Percentiles rank a stretch among this genome's conserved stretches.
Conservation (phyloP, 352 stramenopile species). For the Globisporangium okanoganense region DNA sequence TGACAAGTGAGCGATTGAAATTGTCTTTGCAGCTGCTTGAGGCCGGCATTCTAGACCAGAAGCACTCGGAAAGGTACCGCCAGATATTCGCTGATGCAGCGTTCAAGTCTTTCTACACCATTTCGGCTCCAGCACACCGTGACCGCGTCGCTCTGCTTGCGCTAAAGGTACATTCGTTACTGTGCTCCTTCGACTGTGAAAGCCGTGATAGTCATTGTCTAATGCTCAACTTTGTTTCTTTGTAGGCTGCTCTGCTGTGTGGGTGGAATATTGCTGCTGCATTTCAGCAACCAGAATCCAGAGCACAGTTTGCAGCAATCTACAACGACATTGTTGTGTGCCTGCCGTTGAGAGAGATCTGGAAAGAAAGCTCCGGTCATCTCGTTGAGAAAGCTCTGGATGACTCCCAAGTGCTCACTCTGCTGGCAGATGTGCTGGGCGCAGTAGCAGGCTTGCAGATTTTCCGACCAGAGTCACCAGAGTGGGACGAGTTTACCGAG, state of each 20-base stretch:
- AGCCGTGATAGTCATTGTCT: not conserved
- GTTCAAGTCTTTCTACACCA: slow-evolving; percentile 6
- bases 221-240: slow-evolving; percentile 17
- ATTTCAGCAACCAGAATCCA: slow-evolving; percentile 30
- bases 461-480: slow-evolving; percentile 24
- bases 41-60: slow-evolving; percentile 2
- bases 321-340: slow-evolving; percentile 44
- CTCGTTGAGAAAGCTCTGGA: slow-evolving; percentile 29
- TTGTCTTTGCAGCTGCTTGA: slow-evolving; percentile 12
- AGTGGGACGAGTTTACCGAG: slow-evolving; percentile 51
- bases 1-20: not conserved
- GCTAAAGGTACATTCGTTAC: slow-evolving; percentile 23
- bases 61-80: not conserved
- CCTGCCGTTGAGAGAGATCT: slow-evolving; percentile 36
- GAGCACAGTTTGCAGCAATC: slow-evolving; percentile 29
- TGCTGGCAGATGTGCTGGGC: slow-evolving; percentile 34
- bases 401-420: slow-evolving; percentile 27
- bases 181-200: not conserved
- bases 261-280: slow-evolving; percentile 44
- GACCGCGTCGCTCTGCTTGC: slow-evolving; percentile 11
- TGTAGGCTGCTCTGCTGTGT: slow-evolving; percentile 31
- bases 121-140: slow-evolving; percentile 2
- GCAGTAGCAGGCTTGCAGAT: slow-evolving; percentile 34
- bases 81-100: slow-evolving; percentile 13
- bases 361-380: slow-evolving; percentile 27